Conservation (phyloP, 805 yeast genomes). For the Yarrowia osloensis region DNA sequence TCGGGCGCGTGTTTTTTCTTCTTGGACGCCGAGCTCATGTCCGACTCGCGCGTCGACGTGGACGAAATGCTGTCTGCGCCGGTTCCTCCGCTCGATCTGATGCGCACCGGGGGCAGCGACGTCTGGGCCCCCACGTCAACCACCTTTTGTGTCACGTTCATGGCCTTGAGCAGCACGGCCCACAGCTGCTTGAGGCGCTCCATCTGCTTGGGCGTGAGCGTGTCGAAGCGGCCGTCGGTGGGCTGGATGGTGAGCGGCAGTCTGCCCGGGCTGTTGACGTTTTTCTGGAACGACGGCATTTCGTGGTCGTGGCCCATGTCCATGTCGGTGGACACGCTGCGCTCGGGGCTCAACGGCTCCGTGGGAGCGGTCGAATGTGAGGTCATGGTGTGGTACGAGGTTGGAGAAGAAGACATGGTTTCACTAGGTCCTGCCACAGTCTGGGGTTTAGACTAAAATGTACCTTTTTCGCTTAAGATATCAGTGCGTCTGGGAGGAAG, state of each 20-base stretch:
- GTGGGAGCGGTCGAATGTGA: slow-evolving; percentile 10
- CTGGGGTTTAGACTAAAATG: slow-evolving; percentile 17
- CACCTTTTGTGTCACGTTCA: neutral
- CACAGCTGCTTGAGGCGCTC: slow-evolving; percentile 26
- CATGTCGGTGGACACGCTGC: slow-evolving; percentile 6
- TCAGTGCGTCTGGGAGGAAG: slow-evolving; percentile 3
- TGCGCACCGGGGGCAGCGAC: neutral
- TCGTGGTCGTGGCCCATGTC: neutral
- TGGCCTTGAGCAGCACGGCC: slow-evolving; percentile 28
- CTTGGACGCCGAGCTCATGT: neutral
- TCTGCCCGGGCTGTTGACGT: slow-evolving; percentile 16
- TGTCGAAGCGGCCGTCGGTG: slow-evolving; percentile 13
- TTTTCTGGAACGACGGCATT: slow-evolving; percentile 8
- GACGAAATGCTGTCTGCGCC: slow-evolving; percentile 9
- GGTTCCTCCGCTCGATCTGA: neutral
- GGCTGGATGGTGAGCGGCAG: slow-evolving; percentile 8
- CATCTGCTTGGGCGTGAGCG: slow-evolving; percentile 18
- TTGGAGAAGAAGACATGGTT: slow-evolving; percentile 8
- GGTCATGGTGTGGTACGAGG: neutral
- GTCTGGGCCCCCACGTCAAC: neutral
- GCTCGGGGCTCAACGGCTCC: slow-evolving; percentile 16
- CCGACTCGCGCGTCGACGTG: slow-evolving; percentile 12
- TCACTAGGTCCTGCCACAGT: neutral
- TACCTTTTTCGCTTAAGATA: slow-evolving; percentile 15
- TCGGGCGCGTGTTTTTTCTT: slow-evolving; percentile 13